Evolutionary conservation across 83 land plant genomes (phyloP), one percentile per base, ranked within the genome.

Genomic region (Thuja plicata): DNA sequence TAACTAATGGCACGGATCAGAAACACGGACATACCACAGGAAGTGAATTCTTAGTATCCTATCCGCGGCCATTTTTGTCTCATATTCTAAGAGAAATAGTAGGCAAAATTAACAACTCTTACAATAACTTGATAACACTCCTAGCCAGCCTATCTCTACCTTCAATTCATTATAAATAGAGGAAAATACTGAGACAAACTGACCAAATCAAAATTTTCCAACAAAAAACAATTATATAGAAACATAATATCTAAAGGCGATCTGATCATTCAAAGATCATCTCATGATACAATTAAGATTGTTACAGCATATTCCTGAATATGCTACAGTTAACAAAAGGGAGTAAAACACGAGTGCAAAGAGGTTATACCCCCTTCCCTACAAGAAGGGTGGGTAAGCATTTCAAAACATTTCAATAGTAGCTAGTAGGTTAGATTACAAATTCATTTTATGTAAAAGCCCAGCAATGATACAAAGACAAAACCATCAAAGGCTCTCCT

Each of bases 381-480:
- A 3, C 84, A 43, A 81, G 30, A 80, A 80, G 27, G 27, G 83
- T 17, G n/a, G 84, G 84, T 81, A 81, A 12, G 3, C 43, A 81
- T 80, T 21, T 41, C 84, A 81, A 81, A 81, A 81, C 40, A 41
- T 24, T 81, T 45, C 46, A 10, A 10, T n/a, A 43, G 48, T 43
- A 43, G 41, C 84, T 81, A 41, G 27, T 81, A 41, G 46, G 84
- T 81, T 45, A 81, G n/a, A 0, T 81, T 81, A 81, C 84, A 81
- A 24, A 43, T 81, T 80, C 30, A 16, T 80, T n/a, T 21, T 24
- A 81, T 4, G 43, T 43, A 21, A 40, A 10, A 54, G 83, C 50
- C 83, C 83, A 40, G 1, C 21, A 81, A 41, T 81, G 50, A 81
- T 81, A 43, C 83, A 79, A 50, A 24, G 16, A 24, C 83, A 38